phyloP scores from a whole-genome alignment of 1,284 basidiomycete genomes.

The Ceratobasidium sp. region DNA sequence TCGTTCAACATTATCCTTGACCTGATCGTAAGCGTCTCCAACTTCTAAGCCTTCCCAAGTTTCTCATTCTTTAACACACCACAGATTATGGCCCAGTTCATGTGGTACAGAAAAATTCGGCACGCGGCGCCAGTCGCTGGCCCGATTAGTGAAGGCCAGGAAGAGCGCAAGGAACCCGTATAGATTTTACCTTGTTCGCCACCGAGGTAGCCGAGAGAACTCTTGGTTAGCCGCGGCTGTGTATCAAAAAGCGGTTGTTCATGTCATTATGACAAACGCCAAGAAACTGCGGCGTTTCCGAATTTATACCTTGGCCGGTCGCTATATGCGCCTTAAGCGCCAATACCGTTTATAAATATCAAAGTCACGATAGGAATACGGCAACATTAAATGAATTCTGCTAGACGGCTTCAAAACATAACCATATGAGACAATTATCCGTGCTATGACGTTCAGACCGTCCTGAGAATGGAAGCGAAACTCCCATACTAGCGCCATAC shows the following conservation, averaged over 20 bases:
- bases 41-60: neutral
- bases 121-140: neutral
- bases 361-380: too few relatives aligned
- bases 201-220: neutral
- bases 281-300: neutral
- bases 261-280: neutral
- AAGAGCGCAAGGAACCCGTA: neutral
- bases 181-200: neutral
- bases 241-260: neutral
- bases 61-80: neutral
- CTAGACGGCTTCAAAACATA: too few relatives aligned
- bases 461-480: too few relatives aligned
- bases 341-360: too few relatives aligned
- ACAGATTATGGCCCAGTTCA: slow-evolving; percentile 21
- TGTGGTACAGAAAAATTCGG: slow-evolving; percentile 17
- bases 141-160: neutral
- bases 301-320: neutral
- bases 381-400: too few relatives aligned
- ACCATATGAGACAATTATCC: too few relatives aligned
- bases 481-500: too few relatives aligned
- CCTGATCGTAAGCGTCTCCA: neutral
- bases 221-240: neutral
- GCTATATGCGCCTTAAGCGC: too few relatives aligned
- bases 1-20: slow-evolving; percentile 22
- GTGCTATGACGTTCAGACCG: too few relatives aligned